Percentiles rank a stretch among this genome's conserved stretches.
phyloP scores from a whole-genome alignment of 371 early-diverging fungal genomes.

The Apophysomyces trapeziformis region DNA sequence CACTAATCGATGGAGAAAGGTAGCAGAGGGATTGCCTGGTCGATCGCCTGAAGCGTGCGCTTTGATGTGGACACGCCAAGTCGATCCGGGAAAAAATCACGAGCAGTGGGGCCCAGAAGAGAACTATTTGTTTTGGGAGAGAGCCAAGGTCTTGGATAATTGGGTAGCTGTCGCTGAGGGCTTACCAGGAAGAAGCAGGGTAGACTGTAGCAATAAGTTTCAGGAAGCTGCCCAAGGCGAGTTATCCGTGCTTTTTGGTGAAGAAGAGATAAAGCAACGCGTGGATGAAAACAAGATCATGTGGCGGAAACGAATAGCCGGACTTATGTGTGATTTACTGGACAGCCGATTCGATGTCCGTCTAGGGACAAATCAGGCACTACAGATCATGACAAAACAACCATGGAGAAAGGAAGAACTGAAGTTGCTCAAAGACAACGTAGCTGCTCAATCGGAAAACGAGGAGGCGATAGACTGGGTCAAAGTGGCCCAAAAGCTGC shows the following conservation, averaged over 20 bases:
- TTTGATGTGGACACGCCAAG: conserved; percentile 26
- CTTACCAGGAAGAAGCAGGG: conserved; percentile 30
- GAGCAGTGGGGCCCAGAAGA: conserved; percentile 32
- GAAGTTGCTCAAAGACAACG: not conserved
- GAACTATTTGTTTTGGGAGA: conserved; percentile 37
- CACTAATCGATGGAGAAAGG: conserved; percentile 37
- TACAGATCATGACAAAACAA: not conserved
- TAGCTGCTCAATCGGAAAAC: not conserved
- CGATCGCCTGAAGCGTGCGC: conserved; percentile 30
- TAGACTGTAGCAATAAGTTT: conserved; percentile 26
- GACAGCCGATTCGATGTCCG: conserved; percentile 4
- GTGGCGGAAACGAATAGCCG: conserved; percentile 32
- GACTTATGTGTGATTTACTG: conserved; percentile 22
- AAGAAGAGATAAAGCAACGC: conserved; percentile 16
- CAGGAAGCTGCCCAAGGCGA: conserved; percentile 19
- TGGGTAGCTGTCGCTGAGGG: conserved; percentile 24
- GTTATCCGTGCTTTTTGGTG: conserved; percentile 18
- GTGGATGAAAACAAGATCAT: conserved; percentile 20
- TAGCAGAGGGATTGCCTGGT: conserved; percentile 46
- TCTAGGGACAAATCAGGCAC: not conserved
- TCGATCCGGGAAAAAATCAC: conserved; percentile 30
- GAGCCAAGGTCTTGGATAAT: conserved; percentile 9
- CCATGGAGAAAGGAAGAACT: not conserved
- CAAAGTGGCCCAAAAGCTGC: not conserved
- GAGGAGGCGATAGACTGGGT: not conserved